Evolutionary conservation across 768 basidiomycete species (phyloP).

Genomic region (Melanogaster broomeanus): DNA sequence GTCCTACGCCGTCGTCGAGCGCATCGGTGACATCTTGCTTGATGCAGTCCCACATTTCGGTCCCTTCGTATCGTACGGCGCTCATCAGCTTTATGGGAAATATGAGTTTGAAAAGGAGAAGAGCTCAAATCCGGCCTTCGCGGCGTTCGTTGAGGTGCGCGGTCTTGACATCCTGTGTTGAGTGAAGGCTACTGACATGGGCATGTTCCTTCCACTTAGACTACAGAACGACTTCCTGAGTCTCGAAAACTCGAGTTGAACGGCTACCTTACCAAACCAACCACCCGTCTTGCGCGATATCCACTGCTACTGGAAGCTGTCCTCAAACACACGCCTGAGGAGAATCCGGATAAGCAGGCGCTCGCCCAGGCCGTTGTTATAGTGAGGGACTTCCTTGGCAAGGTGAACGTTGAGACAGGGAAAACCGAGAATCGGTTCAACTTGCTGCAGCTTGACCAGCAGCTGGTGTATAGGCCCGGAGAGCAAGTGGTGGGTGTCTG

Average conservation of each 20-base stretch:
- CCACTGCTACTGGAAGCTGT: slow-evolving; percentile 92
- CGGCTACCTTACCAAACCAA: slow-evolving; percentile 97
- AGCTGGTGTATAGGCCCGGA: slow-evolving; percentile 85
- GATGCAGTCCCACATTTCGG: slow-evolving; percentile 85
- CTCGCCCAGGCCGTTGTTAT: slow-evolving; percentile 77
- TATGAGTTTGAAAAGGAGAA: slow-evolving; percentile 99
- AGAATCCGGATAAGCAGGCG: slow-evolving; percentile 79
- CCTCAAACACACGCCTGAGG: slow-evolving; percentile 88
- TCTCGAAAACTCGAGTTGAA: slow-evolving; percentile 97
- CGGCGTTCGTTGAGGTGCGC: slow-evolving; percentile 90
- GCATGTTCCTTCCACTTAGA: slow-evolving; percentile 41
- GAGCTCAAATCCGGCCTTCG: slow-evolving; percentile 86
- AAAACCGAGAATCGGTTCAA: slow-evolving; percentile 97
- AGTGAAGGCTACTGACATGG: background rate
- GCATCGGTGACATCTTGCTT: slow-evolving; percentile 87
- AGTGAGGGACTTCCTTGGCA: slow-evolving; percentile 78
- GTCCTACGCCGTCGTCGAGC: slow-evolving; percentile 88
- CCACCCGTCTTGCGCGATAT: slow-evolving; percentile 95
- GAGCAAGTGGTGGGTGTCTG: slow-evolving; percentile 76
- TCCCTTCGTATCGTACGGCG: slow-evolving; percentile 94
- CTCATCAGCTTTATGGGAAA: slow-evolving; percentile 97
- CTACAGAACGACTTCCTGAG: slow-evolving; percentile 89
- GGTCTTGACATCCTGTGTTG: background rate
- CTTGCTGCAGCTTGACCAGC: slow-evolving; percentile 88
- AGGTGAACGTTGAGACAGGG: slow-evolving; percentile 92